Base-by-base conservation (phyloP, 257 asterid genomes). In the Primulina tabacum region DNA sequence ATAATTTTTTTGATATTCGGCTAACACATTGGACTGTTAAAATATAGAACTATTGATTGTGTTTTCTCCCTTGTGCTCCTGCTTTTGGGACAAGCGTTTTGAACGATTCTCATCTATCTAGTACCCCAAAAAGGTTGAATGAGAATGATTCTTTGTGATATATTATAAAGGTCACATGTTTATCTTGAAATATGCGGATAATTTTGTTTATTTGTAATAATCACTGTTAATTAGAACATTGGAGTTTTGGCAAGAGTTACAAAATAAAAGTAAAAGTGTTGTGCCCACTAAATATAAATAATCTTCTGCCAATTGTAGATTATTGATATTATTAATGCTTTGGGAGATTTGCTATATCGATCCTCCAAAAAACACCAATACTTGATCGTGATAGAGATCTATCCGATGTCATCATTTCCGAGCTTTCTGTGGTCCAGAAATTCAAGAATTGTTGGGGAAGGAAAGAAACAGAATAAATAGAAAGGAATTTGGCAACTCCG, bases 251-350 rank as follows among this genome's bases (percentile, higher is more conserved):
- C 53, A 43, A 60, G 10, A 59, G 30, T 8, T 70, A 30, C 6
- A 33, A 50, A 35, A 33, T 17, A 43, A 33, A 58, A 33, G 8
- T 34, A 20, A 28, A 37, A 32, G 64, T 20, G 43, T 69, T 50
- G 34, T 55, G 33, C 55, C 34, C 9, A 43, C 65, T 20, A 59
- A n/a, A 26, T 38, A 7, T 9, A 68, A 66, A 40, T 55, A 63
- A 30, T 40, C 56, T 7, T 73, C 14, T 28, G 40, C 52, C 64
- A 34, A 29, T 53, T 47, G 29, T 35, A 32, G 35, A 53, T 40
- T 32, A 18, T 38, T 57, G 52, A n/a, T 65, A 50, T n/a, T 35
- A 21, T 61, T 40, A 50, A 30, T 52, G 65, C 69, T 65, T 37
- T 55, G 32, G 20, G 56, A 50, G 59, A 62, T 67, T 0, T 62